Evolutionary conservation across 805 yeast genomes (phyloP).

Genomic region (Brettanomyces naardenensis): DNA sequence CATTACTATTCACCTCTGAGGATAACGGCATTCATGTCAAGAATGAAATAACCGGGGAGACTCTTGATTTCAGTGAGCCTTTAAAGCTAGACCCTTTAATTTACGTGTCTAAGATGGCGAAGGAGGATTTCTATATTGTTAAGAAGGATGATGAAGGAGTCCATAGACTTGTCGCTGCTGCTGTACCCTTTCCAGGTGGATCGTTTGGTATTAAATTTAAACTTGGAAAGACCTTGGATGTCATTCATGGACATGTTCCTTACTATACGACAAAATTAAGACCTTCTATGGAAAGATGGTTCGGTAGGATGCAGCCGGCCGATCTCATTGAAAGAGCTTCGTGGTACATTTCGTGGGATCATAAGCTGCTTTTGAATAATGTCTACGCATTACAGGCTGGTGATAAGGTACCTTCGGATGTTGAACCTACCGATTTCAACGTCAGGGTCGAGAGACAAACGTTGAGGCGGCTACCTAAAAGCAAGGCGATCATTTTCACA

Average conservation of each 20-base stretch:
- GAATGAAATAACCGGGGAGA: constrained; percentile 57
- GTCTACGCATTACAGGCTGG: constrained; percentile 41
- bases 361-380: constrained; percentile 46
- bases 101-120: constrained; percentile 60
- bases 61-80: constrained; percentile 52
- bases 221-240: constrained; percentile 53
- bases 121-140: constrained; percentile 68
- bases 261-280: constrained; percentile 58
- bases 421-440: constrained; percentile 45
- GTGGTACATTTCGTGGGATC: constrained; percentile 73
- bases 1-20: constrained; percentile 45
- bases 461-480: constrained; percentile 55
- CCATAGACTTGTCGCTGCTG: constrained; percentile 65
- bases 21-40: constrained; percentile 45
- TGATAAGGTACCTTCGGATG: constrained; percentile 37
- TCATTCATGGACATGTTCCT: constrained; percentile 63
- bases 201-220: constrained; percentile 56
- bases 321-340: constrained; percentile 69
- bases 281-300: constrained; percentile 69
- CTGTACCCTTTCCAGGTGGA: constrained; percentile 77
- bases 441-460: constrained; percentile 73
- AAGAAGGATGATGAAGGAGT: constrained; percentile 42
- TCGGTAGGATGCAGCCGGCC: constrained; percentile 48
- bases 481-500: constrained; percentile 61
- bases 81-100: constrained; percentile 56